These are phyloP conservation scores for Melocanna baccifera DNA, from an alignment of 176 grass and related monocot genomes.

Conservation along the genomic window DNA sequence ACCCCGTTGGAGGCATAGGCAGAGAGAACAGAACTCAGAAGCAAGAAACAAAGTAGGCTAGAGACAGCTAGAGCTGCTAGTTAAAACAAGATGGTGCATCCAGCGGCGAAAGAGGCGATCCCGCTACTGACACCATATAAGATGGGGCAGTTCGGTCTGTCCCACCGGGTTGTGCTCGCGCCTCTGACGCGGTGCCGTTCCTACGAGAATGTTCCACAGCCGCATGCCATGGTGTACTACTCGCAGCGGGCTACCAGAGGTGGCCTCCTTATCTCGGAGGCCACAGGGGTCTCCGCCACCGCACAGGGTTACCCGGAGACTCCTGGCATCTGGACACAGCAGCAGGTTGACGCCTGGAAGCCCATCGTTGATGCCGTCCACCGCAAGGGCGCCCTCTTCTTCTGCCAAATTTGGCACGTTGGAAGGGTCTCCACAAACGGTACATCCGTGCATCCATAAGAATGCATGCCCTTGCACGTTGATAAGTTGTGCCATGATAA, in stretches of 20 bases:
- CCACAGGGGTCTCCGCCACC: slow-evolving; percentile 32
- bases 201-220: neutral
- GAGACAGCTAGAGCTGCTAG: too few relatives aligned
- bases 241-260: slow-evolving; percentile 41
- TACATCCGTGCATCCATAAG: neutral
- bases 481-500: too few relatives aligned
- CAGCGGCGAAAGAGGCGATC: slow-evolving; percentile 1
- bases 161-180: slow-evolving; percentile 9
- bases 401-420: slow-evolving; percentile 44
- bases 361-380: slow-evolving; percentile 59
- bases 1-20: neutral
- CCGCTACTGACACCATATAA: slow-evolving; percentile 35
- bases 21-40: neutral
- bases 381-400: slow-evolving; percentile 38
- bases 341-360: slow-evolving; percentile 48
- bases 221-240: slow-evolving; percentile 41
- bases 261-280: slow-evolving; percentile 45
- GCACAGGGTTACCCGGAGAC: slow-evolving; percentile 34
- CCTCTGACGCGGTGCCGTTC: neutral
- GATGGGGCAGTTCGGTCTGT: slow-evolving; percentile 21
- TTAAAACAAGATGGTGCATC: neutral
- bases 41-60: too few relatives aligned
- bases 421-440: slow-evolving; percentile 30
- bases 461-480: neutral
- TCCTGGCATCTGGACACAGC: slow-evolving; percentile 24